Percentiles rank a stretch among this genome's conserved stretches.
Evolutionary conservation across 2,329 filamentous ascomycete species (phyloP).

Genomic region (Grosmannia penicillata): DNA sequence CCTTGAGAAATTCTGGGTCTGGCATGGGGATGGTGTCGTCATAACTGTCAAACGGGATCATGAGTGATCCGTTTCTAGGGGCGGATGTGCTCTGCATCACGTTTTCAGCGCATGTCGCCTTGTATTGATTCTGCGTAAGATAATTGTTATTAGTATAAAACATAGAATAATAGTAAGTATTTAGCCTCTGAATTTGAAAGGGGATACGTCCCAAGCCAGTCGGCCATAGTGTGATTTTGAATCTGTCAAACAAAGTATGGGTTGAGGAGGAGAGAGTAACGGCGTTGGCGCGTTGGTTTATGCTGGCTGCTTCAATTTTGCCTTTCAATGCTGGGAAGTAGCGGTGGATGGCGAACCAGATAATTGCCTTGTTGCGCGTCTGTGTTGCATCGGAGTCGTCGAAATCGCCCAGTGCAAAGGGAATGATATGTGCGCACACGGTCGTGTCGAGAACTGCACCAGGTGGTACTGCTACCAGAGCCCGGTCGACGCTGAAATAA

Average conservation of each 20-base stretch:
- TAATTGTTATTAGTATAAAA: not conserved
- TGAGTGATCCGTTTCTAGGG: not conserved
- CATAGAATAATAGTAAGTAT: too few species aligned
- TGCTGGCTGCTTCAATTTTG: slow-evolving; percentile 3
- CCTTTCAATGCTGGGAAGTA: slow-evolving; percentile 4
- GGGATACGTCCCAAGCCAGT: not conserved
- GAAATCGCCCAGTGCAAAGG: slow-evolving; percentile 1
- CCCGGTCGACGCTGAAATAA: not conserved
- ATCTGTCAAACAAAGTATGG: not conserved
- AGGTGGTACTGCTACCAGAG: not conserved
- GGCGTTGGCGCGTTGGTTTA: slow-evolving; percentile 3
- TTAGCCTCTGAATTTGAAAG: not conserved
- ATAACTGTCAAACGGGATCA: not conserved
- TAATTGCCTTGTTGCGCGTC: slow-evolving; percentile 1
- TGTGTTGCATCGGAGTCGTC: not conserved
- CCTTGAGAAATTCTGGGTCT: not conserved
- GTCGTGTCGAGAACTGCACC: not conserved
- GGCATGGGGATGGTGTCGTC: not conserved
- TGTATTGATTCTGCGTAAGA: not conserved
- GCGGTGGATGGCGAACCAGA: slow-evolving; percentile 2
- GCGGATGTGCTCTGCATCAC: too few species aligned
- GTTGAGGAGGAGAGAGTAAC: not conserved
- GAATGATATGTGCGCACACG: slow-evolving; percentile 7
- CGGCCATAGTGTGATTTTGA: not conserved
- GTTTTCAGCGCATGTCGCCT: not conserved